Percentiles rank a stretch among this genome's conserved stretches.
phyloP scores from a whole-genome alignment of 768 basidiomycete genomes.

The Tylopilus sp. region DNA sequence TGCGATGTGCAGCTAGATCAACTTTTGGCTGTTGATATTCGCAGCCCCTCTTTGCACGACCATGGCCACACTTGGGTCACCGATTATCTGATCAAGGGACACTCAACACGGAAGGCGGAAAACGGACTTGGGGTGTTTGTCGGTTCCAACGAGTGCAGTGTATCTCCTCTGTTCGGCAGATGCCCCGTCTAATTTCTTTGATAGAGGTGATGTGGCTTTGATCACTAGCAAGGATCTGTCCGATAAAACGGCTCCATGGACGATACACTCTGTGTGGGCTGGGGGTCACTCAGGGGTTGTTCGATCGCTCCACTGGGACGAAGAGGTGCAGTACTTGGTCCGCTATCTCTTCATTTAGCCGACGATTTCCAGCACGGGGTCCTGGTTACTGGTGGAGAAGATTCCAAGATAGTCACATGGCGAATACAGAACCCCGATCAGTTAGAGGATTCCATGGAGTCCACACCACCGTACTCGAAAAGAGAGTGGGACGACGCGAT shows the following conservation, averaged over 20 bases:
- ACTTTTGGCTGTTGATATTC: constrained; percentile 56
- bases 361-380: constrained; percentile 34
- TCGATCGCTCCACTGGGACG: constrained; percentile 54
- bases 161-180: background rate
- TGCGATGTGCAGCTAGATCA: constrained; percentile 54
- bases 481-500: constrained; percentile 23
- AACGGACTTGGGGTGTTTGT: constrained; percentile 52
- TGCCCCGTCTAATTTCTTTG: constrained; percentile 1
- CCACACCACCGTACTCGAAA: constrained; percentile 12
- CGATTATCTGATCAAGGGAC: constrained; percentile 66
- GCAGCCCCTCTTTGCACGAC: constrained; percentile 57
- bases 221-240: constrained; percentile 44
- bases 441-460: constrained; percentile 13
- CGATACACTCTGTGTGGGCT: constrained; percentile 49
- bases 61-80: constrained; percentile 67
- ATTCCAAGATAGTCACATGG: constrained; percentile 46
- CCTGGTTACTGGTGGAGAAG: constrained; percentile 51
- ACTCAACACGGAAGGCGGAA: constrained; percentile 22
- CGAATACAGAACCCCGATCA: constrained; percentile 14
- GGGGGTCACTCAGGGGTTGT: constrained; percentile 56
- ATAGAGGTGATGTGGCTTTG: constrained; percentile 57
- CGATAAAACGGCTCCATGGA: constrained; percentile 42
- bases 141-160: constrained; percentile 68
- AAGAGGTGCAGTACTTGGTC: constrained; percentile 36
- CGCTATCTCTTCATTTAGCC: background rate